phyloP scores from a whole-genome alignment of 2,329 filamentous ascomycete species.

The Exophiala xenobiotica region DNA sequence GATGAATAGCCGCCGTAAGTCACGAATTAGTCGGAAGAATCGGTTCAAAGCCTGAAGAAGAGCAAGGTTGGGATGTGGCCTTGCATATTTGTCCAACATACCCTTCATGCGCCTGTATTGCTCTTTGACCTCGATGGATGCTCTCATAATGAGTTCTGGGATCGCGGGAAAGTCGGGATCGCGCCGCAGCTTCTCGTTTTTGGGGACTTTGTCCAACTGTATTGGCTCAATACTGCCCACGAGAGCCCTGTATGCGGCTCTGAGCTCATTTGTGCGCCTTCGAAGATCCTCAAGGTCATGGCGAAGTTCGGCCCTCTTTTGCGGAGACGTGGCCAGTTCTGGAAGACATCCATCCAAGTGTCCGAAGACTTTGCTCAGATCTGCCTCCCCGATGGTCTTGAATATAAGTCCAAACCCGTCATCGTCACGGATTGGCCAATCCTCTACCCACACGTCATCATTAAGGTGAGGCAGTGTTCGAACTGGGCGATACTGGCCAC shows the following conservation, averaged over 20 bases:
- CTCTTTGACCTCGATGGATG: conserved; percentile 1
- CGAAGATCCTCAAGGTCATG: background rate
- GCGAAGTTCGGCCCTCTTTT: background rate
- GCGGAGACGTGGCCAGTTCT: too few relatives aligned
- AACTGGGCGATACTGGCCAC: background rate
- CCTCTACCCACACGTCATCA: background rate
- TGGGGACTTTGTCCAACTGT: conserved; percentile 1
- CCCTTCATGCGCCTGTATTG: conserved; percentile 1
- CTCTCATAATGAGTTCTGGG: conserved; percentile 3
- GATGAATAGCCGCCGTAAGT: conserved; percentile 9
- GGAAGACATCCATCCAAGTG: too few relatives aligned
- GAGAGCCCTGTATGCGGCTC: background rate
- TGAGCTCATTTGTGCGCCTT: background rate
- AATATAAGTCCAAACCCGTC: too few relatives aligned
- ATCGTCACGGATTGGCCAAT: too few relatives aligned
- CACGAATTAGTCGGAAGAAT: conserved; percentile 11
- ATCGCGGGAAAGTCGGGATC: conserved; percentile 1
- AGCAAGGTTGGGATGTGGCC: conserved; percentile 3
- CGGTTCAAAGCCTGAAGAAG: conserved; percentile 12
- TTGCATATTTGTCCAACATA: conserved; percentile 4
- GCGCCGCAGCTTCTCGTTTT: background rate
- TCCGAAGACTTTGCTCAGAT: too few relatives aligned
- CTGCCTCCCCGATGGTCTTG: too few relatives aligned
- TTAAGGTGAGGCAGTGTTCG: background rate
- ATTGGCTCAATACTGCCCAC: background rate